phyloP scores from a whole-genome alignment of 108 stramenopile genomes.

The Cyclostephanos invisitatus region DNA sequence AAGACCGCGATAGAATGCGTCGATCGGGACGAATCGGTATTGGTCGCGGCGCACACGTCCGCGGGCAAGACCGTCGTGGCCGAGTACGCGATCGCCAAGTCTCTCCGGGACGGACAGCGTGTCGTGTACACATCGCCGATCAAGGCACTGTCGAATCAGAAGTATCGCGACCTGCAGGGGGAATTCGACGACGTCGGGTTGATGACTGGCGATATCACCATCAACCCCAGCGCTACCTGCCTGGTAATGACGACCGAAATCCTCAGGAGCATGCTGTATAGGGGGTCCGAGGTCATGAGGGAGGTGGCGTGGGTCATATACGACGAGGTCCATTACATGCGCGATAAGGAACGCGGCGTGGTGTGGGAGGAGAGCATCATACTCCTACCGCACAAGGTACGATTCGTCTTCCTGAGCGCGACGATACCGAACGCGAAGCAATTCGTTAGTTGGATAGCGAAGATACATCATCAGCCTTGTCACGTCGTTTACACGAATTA shows the following conservation, averaged over 20 bases:
- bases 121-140: conserved; percentile 99
- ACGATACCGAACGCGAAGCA: conserved; percentile 97
- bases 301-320: conserved; percentile 98
- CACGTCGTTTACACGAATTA: conserved; percentile 99
- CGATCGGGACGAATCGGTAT: conserved; percentile 93
- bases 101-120: conserved; percentile 89
- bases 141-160: conserved; percentile 98
- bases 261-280: conserved; percentile 97
- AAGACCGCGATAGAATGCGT: conserved; percentile 89
- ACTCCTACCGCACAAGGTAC: conserved; percentile 87
- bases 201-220: conserved; percentile 99
- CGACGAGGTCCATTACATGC: conserved; percentile 99
- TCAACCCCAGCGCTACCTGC: conserved; percentile 94
- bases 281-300: conserved; percentile 96
- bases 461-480: conserved; percentile 97
- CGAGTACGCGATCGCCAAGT: conserved; percentile 97
- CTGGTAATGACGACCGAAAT: conserved; percentile 99
- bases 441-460: conserved; percentile 92
- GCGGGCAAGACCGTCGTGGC: conserved; percentile 93
- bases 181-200: conserved; percentile 95
- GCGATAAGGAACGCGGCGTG: conserved; percentile 90
- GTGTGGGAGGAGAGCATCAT: conserved; percentile 97
- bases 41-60: conserved; percentile 95
- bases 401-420: conserved; percentile 97
- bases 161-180: conserved; percentile 96